phyloP scores from a whole-genome alignment of 2,329 filamentous ascomycete genomes.

The Aspergillus sp. region DNA sequence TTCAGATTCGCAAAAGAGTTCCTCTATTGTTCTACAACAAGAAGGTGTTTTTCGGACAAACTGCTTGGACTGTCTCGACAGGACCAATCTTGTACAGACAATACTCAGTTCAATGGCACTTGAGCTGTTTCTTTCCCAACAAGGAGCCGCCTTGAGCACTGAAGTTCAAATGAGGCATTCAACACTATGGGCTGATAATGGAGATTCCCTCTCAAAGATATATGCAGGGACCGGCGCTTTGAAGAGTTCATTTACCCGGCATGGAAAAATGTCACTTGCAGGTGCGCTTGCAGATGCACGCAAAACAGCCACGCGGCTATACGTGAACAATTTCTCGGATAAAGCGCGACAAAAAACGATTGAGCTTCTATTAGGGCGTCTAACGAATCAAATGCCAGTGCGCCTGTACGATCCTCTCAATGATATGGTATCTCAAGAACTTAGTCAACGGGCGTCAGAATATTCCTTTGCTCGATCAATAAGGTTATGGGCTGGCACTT shows the following conservation, averaged over 20 bases:
- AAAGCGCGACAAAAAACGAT: constrained; percentile 91
- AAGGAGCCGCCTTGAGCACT: constrained; percentile 59
- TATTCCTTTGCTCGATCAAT: constrained; percentile 70
- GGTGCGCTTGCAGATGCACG: constrained; percentile 91
- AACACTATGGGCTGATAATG: constrained; percentile 94
- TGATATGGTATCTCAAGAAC: constrained; percentile 74
- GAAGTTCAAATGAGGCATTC: constrained; percentile 93
- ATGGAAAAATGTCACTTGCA: constrained; percentile 91
- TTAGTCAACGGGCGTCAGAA: constrained; percentile 58
- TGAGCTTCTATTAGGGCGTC: constrained; percentile 78
- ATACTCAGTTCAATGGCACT: constrained; percentile 92
- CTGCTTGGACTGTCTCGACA: constrained; percentile 89
- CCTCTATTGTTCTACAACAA: constrained; percentile 73
- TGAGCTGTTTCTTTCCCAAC: constrained; percentile 72
- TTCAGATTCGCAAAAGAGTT: constrained; percentile 31
- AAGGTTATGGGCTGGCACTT: constrained; percentile 78
- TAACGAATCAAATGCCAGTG: constrained; percentile 77
- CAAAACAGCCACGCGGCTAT: constrained; percentile 88
- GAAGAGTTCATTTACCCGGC: constrained; percentile 89
- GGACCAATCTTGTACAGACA: constrained; percentile 93
- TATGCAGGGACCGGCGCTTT: constrained; percentile 94
- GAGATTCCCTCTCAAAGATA: constrained; percentile 86
- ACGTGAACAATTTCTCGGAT: constrained; percentile 97
- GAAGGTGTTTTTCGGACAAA: constrained; percentile 95
- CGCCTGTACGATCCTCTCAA: constrained; percentile 91